Base-by-base conservation (phyloP, 1,284 basidiomycete genomes). In the Ceratobasidium sp. region DNA sequence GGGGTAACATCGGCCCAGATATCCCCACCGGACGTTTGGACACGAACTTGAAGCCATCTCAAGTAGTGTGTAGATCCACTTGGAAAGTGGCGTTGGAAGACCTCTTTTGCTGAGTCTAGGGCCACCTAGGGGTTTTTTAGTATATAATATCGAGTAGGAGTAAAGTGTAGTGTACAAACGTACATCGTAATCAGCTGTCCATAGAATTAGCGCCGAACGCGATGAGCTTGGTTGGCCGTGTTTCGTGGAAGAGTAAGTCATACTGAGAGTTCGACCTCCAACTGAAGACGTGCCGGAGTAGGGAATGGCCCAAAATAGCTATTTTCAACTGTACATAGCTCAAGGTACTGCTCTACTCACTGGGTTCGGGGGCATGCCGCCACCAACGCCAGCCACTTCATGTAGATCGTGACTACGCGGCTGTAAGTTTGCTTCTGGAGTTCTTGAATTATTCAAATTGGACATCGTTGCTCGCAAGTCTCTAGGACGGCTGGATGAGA, bases 1-100 rank as follows among this genome's bases (percentile, higher is more conserved):
- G 72, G 72, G 7, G 42, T 49, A 55, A 75, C 51, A n/a, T 75
- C 72, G 26, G 72, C 72, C 72, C 72, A 75, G 1, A 60, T 75
- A 20, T 64, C 72, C 7, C 72, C 72, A 3, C 60, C 63, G 28
- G 72, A 75, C 6, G 72, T 75, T 42, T 75, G 72, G 23, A 64
- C 44, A n/a, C 72, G 72, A 7, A 60, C 40, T 18, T 58, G 10
- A 26, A 75, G 72, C 72, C 72, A 75, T 13, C 72, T 58, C 18
- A 42, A 60, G 44, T 46, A 60, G 28, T 63, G 39, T 9, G 51
- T 15, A 15, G 72, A 75, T 28, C 72, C 72, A 28, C 46, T 63
- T 51, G 72, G 60, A 28, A 75, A 63, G 40, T 75, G 55, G n/a
- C 61, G 72, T 28, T 75, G 26, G 58, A 75, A 46, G 3, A 60